Conservation (phyloP, 169 alveolate genomes). For the Plasmodium relictum region DNA sequence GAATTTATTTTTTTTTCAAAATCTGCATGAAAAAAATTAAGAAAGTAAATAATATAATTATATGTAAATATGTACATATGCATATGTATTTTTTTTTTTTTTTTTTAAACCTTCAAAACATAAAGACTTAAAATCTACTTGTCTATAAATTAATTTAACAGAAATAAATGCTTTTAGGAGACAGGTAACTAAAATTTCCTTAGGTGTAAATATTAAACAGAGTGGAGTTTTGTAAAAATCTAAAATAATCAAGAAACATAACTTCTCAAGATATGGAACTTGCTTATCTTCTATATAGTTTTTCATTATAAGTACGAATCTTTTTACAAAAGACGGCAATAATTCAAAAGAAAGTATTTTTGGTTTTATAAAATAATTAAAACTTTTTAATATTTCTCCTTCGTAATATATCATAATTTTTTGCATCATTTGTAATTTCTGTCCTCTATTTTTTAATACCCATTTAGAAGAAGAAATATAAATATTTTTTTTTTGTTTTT, state of each 20-base stretch:
- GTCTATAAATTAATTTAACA: conserved; percentile 9
- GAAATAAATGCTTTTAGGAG: conserved; percentile 33
- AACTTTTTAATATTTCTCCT: conserved; percentile 57
- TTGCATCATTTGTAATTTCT: conserved; percentile 53
- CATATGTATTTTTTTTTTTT: not conserved
- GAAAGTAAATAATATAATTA: not conserved
- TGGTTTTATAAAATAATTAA: conserved; percentile 42
- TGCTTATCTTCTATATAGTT: conserved; percentile 12
- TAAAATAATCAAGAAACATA: conserved; percentile 25
- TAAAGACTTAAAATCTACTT: not conserved
- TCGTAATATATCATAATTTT: conserved; percentile 54
- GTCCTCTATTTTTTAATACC: conserved; percentile 53
- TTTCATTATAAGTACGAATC: conserved; percentile 16
- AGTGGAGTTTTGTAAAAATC: conserved; percentile 57
- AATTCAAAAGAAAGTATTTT: conserved; percentile 40
- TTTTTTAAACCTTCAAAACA: conserved; percentile 25
- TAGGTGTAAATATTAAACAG: conserved; percentile 40
- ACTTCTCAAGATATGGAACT: conserved; percentile 9
- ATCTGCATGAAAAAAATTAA: conserved; percentile 14
- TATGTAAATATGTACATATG: not conserved
- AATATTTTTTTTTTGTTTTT: conserved; percentile 26
- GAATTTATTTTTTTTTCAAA: conserved; percentile 24
- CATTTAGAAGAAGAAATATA: conserved; percentile 49
- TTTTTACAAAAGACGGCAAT: conserved; percentile 12
- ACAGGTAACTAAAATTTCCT: conserved; percentile 47